A percentile compares a stretch with the other conserved stretches of the same genome.
These are phyloP conservation scores for Aspergillus melleus DNA, from an alignment of 2,329 filamentous ascomycete species.

Conservation along the genomic window DNA sequence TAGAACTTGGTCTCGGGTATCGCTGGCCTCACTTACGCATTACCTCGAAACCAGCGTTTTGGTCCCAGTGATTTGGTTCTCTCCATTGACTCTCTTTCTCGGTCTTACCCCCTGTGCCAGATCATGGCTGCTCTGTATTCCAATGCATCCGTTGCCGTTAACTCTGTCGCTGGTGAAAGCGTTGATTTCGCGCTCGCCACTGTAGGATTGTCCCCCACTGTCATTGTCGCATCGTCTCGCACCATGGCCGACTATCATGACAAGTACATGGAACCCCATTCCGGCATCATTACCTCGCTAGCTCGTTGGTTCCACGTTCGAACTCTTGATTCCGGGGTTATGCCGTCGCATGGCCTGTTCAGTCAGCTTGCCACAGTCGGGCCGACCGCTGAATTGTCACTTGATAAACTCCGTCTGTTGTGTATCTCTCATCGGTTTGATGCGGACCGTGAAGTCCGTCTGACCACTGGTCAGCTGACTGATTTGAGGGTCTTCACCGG, in stretches of 20 bases:
- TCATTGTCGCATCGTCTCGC: slow-evolving; percentile 75
- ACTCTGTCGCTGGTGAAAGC: slow-evolving; percentile 75
- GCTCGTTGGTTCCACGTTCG: slow-evolving; percentile 72
- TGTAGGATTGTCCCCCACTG: slow-evolving; percentile 73
- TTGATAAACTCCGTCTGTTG: slow-evolving; percentile 75
- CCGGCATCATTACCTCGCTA: slow-evolving; percentile 63
- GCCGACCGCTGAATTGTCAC: slow-evolving; percentile 41
- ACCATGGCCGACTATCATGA: slow-evolving; percentile 69
- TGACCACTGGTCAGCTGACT: slow-evolving; percentile 70
- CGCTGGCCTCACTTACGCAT: slow-evolving; percentile 71
- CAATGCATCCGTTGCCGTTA: slow-evolving; percentile 83
- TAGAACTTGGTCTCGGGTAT: slow-evolving; percentile 86
- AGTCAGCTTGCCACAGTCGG: slow-evolving; percentile 45
- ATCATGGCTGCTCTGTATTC: slow-evolving; percentile 81
- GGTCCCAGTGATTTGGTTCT: slow-evolving; percentile 77
- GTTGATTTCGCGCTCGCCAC: slow-evolving; percentile 73
- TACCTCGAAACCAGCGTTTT: slow-evolving; percentile 75
- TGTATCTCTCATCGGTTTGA: slow-evolving; percentile 75
- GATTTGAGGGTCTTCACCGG: slow-evolving; percentile 80
- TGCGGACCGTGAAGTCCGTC: slow-evolving; percentile 57
- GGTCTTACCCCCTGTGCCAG: slow-evolving; percentile 75
- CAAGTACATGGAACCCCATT: slow-evolving; percentile 60
- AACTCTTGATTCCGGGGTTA: slow-evolving; percentile 69
- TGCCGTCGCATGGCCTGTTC: slow-evolving; percentile 67
- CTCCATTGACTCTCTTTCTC: slow-evolving; percentile 76